A percentile compares a stretch with the other conserved stretches of the same genome.
Conservation (phyloP, 306 rosid genomes). For the Trifolium subterraneum region DNA sequence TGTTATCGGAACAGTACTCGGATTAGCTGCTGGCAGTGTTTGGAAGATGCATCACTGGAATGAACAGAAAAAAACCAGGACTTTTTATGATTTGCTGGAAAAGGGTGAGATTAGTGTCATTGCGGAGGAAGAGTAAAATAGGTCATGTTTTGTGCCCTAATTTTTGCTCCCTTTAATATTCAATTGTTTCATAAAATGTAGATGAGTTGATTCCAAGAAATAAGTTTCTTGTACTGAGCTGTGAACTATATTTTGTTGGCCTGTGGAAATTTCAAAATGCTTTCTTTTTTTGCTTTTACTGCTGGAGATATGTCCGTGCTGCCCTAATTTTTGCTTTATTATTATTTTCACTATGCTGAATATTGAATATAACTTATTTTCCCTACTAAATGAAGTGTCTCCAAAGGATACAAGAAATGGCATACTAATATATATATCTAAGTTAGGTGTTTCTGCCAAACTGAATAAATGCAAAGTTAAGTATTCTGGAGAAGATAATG, state of each 20-base stretch:
- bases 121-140: neutral
- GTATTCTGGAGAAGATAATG: neutral
- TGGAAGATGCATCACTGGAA: neutral
- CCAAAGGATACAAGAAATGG: neutral
- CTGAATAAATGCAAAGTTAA: neutral
- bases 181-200: neutral
- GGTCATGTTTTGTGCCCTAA: neutral
- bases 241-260: neutral
- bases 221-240: neutral
- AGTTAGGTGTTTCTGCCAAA: neutral
- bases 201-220: neutral
- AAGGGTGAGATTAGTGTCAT: neutral
- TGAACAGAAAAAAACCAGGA: neutral
- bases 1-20: neutral
- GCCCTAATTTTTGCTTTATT: no score
- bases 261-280: no score
- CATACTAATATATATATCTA: no score
- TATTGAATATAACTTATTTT: neutral
- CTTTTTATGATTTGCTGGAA: neutral
- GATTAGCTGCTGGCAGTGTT: neutral
- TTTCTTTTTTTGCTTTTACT: neutral
- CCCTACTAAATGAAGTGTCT: neutral
- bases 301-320: neutral
- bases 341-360: neutral
- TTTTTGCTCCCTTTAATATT: neutral